Base-by-base conservation (phyloP, 768 basidiomycete genomes). In the Jaapia argillacea region DNA sequence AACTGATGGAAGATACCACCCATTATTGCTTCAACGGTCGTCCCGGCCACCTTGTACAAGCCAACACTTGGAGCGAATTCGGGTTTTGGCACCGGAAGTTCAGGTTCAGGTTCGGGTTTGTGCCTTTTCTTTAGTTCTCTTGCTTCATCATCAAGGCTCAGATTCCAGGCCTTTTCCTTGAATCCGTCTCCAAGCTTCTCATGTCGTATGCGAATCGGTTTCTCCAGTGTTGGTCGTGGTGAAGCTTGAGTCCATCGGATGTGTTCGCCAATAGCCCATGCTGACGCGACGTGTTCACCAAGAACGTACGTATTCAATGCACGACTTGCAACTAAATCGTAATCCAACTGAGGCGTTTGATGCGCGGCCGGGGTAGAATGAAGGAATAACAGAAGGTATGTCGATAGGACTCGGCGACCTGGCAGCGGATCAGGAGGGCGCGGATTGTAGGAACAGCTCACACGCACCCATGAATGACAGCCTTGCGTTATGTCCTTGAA, bases 1-100 rank as follows among this genome's bases (percentile, higher is more conserved):
- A 80, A 85, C 65, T 91, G 85, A 53, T 81, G 77, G 53, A 78
- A 86, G 10, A 88, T 71, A 4, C 79, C 84, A 20, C 87, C 87
- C 24, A 88, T 60, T 13, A 87, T 67, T 2, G 83, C 87, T 51
- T 82, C 77, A 4, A 88, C 83, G 0, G 79, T 71, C 45, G 84
- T 79, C 1, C 87, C 87, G 53, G 81, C 74, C 16, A 88, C 78
- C 52, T 88, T 89, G 52, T 81, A 81, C 43, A 88, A 56, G 2
- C 86, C 87, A 2, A 81, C 73, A 31, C 72, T 68, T 48, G 61
- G 63, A 38, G 74, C 56, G n/a, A 74, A 51, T 43, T 61, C 62
- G 31, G 60, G 56, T 45, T 48, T 58, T 43, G 5, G 55, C 56
- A 14, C 52, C 51, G 35, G 54, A 48, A 25, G 62, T n/a, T n/a